Conservation (phyloP, 768 basidiomycete species). For the Fomitopsis pulvina region DNA sequence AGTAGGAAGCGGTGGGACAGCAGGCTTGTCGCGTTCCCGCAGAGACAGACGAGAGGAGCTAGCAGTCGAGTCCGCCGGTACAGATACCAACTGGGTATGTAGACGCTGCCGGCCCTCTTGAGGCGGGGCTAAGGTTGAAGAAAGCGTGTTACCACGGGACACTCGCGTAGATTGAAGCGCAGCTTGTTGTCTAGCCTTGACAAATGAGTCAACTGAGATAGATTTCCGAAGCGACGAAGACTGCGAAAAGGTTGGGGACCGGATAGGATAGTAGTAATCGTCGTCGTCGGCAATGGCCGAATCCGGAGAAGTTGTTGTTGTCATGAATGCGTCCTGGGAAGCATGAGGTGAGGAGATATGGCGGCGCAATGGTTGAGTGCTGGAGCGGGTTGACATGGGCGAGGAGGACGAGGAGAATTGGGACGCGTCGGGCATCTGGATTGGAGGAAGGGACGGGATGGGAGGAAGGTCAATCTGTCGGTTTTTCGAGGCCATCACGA, state of each 20-base stretch:
- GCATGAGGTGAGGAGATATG: constrained; percentile 24
- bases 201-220: constrained; percentile 73
- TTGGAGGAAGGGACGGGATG: constrained; percentile 40
- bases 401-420: constrained; percentile 13
- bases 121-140: constrained; percentile 10
- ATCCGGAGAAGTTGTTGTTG: constrained; percentile 17
- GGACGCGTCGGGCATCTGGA: constrained; percentile 33
- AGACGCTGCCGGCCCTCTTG: constrained; percentile 12
- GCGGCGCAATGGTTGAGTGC: constrained; percentile 38
- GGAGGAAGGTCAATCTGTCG: constrained; percentile 24
- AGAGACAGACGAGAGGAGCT: constrained; percentile 25
- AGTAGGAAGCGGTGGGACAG: constrained; percentile 21
- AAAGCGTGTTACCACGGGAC: constrained; percentile 15
- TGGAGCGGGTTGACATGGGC: constrained; percentile 28
- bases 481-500: constrained; percentile 17
- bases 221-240: constrained; percentile 58
- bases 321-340: constrained; percentile 22
- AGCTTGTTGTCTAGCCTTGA: constrained; percentile 23
- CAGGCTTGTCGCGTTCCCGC: constrained; percentile 18
- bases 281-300: constrained; percentile 6
- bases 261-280: not conserved
- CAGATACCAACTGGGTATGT: constrained; percentile 10
- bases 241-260: constrained; percentile 23
- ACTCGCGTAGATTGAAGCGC: constrained; percentile 5
- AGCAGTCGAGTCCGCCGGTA: constrained; percentile 26